These are phyloP conservation scores for Castanea sativa DNA, from an alignment of 306 rosid genomes.

Conservation along the genomic window DNA sequence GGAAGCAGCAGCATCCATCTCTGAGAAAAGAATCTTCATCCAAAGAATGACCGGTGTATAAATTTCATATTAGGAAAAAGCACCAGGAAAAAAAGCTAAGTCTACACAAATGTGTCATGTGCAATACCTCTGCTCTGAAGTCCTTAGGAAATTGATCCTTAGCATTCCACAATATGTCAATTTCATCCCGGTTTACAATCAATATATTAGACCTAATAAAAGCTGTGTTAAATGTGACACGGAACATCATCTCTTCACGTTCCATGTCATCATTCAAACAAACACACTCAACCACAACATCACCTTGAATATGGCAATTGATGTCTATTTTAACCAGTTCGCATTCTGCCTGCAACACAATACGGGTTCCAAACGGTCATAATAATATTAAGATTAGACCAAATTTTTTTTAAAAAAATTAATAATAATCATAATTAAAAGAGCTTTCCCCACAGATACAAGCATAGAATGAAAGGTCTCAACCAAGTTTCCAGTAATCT, in stretches of 20 bases:
- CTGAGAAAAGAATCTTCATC: slow-evolving; percentile 84
- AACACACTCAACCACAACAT: slow-evolving; percentile 82
- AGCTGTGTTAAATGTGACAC: slow-evolving; percentile 86
- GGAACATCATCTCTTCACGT: slow-evolving; percentile 75
- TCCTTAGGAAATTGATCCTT: slow-evolving; percentile 74
- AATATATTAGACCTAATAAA: slow-evolving; percentile 90
- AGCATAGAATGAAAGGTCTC: background rate
- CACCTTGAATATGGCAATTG: slow-evolving; percentile 88
- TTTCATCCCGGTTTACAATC: slow-evolving; percentile 83
- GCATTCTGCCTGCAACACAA: slow-evolving; percentile 70
- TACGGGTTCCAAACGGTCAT: slow-evolving; percentile 23
- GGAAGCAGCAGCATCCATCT: slow-evolving; percentile 76
- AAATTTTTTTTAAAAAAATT: background rate
- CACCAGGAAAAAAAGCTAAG: background rate
- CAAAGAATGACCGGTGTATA: slow-evolving; percentile 33
- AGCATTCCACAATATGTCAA: slow-evolving; percentile 77
- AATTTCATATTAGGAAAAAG: slow-evolving; percentile 23
- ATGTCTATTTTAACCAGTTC: slow-evolving; percentile 86
- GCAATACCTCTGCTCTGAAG: slow-evolving; percentile 87
- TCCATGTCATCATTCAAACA: slow-evolving; percentile 62
- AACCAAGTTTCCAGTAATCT: background rate
- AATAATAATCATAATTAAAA: background rate
- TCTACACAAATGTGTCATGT: slow-evolving; percentile 22
- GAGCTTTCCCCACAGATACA: slow-evolving; percentile 1
- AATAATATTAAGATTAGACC: slow-evolving; percentile 1